phyloP scores from a whole-genome alignment of 768 basidiomycete genomes.

The Steccherinum ochraceum region DNA sequence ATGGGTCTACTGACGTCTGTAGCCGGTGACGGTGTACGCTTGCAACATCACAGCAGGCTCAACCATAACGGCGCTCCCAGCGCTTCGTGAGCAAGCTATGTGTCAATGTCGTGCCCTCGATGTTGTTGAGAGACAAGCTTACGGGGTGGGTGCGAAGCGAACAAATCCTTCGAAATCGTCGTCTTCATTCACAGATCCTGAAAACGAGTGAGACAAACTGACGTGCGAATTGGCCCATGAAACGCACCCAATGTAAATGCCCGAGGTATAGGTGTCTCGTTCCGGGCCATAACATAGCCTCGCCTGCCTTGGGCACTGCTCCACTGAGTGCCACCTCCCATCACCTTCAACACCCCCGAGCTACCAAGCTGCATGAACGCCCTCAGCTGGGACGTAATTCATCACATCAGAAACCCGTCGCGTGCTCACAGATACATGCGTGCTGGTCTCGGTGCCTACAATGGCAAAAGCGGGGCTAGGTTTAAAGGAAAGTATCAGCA shows the following conservation, averaged over 20 bases:
- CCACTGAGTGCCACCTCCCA: background rate
- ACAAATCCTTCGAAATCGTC: background rate
- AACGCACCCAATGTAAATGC: background rate
- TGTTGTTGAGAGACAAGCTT: too few relatives aligned
- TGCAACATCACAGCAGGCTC: background rate
- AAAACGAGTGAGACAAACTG: background rate
- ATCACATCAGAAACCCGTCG: too few relatives aligned
- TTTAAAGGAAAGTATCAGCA: background rate
- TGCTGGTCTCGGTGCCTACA: background rate
- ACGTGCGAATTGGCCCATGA: background rate
- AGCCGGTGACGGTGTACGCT: conserved; percentile 1
- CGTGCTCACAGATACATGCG: background rate
- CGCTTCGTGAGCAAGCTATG: too few relatives aligned
- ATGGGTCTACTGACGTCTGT: background rate
- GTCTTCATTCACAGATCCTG: conserved; percentile 1
- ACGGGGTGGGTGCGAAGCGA: background rate
- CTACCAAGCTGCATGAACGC: background rate
- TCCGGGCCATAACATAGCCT: background rate
- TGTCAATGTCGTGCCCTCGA: too few relatives aligned
- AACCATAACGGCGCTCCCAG: background rate
- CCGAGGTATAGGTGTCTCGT: background rate
- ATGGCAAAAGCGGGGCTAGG: conserved; percentile 1
- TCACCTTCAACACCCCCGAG: background rate
- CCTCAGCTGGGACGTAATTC: too few relatives aligned
- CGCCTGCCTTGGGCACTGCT: background rate